phyloP scores from a whole-genome alignment of 805 yeast species.

The Nakazawaea ishiwadae region DNA sequence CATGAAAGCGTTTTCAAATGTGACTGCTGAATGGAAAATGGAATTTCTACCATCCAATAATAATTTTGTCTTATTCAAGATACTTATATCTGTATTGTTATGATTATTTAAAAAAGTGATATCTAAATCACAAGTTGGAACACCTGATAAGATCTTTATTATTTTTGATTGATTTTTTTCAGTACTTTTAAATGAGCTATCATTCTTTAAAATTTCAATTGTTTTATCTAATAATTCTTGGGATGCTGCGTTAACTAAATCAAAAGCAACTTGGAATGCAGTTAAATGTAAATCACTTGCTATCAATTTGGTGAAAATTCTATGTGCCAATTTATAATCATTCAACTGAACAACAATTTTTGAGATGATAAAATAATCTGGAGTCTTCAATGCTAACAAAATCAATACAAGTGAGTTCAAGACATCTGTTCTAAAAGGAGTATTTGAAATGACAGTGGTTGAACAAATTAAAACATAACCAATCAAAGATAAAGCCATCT shows the following conservation, averaged over 20 bases:
- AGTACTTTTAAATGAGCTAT: constrained; percentile 18
- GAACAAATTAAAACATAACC: constrained; percentile 75
- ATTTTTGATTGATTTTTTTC: constrained; percentile 37
- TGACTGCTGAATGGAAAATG: constrained; percentile 91
- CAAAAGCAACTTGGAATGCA: constrained; percentile 94
- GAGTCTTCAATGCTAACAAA: constrained; percentile 50
- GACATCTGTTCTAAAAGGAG: constrained; percentile 61
- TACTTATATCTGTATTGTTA: constrained; percentile 79
- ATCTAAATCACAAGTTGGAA: constrained; percentile 90
- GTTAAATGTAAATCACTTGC: constrained; percentile 45
- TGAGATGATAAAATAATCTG: constrained; percentile 80
- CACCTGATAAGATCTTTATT: constrained; percentile 75
- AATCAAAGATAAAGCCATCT: constrained; percentile 48
- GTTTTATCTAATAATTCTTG: constrained; percentile 75
- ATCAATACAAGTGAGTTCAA: constrained; percentile 59
- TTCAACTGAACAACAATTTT: constrained; percentile 87
- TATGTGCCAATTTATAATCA: constrained; percentile 65
- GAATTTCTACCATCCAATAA: constrained; percentile 88
- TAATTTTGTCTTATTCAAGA: constrained; percentile 76
- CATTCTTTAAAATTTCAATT: constrained; percentile 32
- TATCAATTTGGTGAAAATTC: constrained; percentile 60
- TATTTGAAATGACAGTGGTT: constrained; percentile 59
- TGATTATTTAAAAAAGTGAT: constrained; percentile 83
- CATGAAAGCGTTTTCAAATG: constrained; percentile 90
- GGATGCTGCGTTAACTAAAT: constrained; percentile 84